Evolutionary conservation across 441 rosid genomes (phyloP), one percentile per base, ranked within the genome.

Genomic region (Erodium chrysanthum): DNA sequence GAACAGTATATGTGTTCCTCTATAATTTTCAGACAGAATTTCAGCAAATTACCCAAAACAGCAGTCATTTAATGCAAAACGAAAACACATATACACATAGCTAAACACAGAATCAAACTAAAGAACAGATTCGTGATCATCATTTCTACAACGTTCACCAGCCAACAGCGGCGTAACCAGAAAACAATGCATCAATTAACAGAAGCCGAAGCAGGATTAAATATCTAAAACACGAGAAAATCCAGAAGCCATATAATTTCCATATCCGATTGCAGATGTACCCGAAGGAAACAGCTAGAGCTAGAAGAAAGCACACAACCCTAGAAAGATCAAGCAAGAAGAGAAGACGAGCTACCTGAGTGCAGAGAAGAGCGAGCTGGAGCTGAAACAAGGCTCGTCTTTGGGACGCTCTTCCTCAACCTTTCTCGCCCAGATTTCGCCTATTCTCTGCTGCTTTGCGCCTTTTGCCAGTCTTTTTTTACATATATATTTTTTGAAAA

Each of bases 401-500:
- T 52, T 48, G 9, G 9, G 59, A 7, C 58, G 58, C 58, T 50
- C 9, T 50, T 52, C 22, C 22, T 52, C 59, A 50, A 50, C 58
- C 21, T 50, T 50, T 52, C 59, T 17, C 22, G 22, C 59, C 59
- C 59, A 52, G 59, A 52, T 52, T 52, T 52, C 59, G 59, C 59
- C 18, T 15, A 52, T 52, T 52, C 59, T 52, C 22, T 17, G 22
- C 59, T 4, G 59, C 5, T 52, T 52, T 52, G 59, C n/a, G 59
- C 59, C 59, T 20, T 52, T 17, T 52, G 59, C 17, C 59, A 17
- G 56, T 50, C 58, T 50, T 50, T 48, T 50, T 50, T 50, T 50
- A 17, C 6, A 6, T 52, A 15, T 52, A 25, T 25, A 25, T 48
- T n/a, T 44, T 44, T 44, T 37, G 42, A 9, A 5, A 37, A 2